These are phyloP conservation scores for Citrus australasica DNA, from an alignment of 345 rosid genomes.

Conservation along the genomic window DNA sequence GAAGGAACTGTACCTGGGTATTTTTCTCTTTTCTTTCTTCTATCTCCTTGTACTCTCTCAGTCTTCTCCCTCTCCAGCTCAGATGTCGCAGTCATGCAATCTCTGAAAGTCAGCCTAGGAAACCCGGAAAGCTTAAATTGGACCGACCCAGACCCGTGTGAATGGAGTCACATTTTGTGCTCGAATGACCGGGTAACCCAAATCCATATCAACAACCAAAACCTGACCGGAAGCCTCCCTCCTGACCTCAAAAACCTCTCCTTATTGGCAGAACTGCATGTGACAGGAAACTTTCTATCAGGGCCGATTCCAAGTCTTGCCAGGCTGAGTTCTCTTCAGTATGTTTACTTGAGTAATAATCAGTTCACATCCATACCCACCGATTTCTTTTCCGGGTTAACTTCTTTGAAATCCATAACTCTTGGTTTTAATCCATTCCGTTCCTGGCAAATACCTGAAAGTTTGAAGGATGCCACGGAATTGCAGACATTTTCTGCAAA, in stretches of 20 bases:
- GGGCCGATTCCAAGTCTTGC: constrained; percentile 61
- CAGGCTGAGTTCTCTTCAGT: constrained; percentile 38
- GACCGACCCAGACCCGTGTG: constrained; percentile 64
- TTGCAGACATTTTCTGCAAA: constrained; percentile 51
- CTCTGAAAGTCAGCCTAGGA: constrained; percentile 28
- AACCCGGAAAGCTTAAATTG: constrained; percentile 44
- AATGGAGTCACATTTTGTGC: constrained; percentile 48
- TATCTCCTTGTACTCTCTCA: neutral
- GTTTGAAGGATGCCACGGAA: constrained; percentile 36
- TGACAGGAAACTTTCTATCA: constrained; percentile 39
- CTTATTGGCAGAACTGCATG: constrained; percentile 39
- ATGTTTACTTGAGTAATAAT: constrained; percentile 34
- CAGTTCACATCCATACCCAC: constrained; percentile 41
- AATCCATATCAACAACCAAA: constrained; percentile 54
- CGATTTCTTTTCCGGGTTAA: constrained; percentile 60
- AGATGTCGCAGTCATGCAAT: constrained; percentile 6
- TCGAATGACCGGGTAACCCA: constrained; percentile 30
- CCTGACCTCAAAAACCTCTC: constrained; percentile 47
- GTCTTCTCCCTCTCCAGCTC: neutral
- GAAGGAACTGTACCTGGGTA: neutral
- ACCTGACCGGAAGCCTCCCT: constrained; percentile 51
- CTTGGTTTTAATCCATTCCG: constrained; percentile 46
- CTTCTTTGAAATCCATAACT: constrained; percentile 30
- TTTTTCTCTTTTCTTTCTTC: neutral
- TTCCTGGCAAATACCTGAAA: constrained; percentile 51